Base-by-base conservation (phyloP, 2,329 filamentous ascomycete species). In the Cladobotryum protrusum region DNA sequence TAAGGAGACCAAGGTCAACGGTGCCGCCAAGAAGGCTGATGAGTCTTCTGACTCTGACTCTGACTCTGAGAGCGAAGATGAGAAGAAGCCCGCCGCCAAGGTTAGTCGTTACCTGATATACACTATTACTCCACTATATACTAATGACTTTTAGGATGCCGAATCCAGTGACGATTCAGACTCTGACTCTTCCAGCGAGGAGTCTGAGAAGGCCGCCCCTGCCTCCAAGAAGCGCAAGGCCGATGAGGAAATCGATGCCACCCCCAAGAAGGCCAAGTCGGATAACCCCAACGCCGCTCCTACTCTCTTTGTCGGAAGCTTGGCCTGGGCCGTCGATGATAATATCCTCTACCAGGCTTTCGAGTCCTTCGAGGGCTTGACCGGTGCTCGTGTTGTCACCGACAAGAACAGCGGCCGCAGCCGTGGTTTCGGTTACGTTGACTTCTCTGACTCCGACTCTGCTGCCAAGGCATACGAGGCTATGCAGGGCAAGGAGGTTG, bases 361-460 rank as follows among this genome's bases (percentile, higher is more conserved):
- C 74, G 81, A 90, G 74, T 72, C 80, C 55, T 92, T 85, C 62
- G 85, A 85, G 56, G 86, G 86, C 63, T 77, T 95, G 50, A 72
- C 75, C 57, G 79, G 82, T 61, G 86, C 84, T 57, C 86, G 89
- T 61, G 83, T 96, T 64, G 87, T 96, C 67, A 91, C 83, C 60
- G 89, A 95, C 74, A 85, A 85, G 68, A 82, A 85, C 49, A 80
- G 77, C 63, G 87, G 88, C 62, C 86, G 89, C 65, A 92, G 90
- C 70, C 90, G 90, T 73, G 91, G 89, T 58, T 96, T 95, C 69
- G 91, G 91, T 54, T 96, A 96, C 67, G 87, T 96, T 61, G 90
- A 96, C 75, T 96, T 91, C 71, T 75, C 77, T 65, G 81, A 76
- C 58, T 71, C 78, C 53, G 83, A 80, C 53, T 78, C 81, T 65